Evolutionary conservation across 805 yeast genomes (phyloP).

Genomic region (Candida mattraensis): DNA sequence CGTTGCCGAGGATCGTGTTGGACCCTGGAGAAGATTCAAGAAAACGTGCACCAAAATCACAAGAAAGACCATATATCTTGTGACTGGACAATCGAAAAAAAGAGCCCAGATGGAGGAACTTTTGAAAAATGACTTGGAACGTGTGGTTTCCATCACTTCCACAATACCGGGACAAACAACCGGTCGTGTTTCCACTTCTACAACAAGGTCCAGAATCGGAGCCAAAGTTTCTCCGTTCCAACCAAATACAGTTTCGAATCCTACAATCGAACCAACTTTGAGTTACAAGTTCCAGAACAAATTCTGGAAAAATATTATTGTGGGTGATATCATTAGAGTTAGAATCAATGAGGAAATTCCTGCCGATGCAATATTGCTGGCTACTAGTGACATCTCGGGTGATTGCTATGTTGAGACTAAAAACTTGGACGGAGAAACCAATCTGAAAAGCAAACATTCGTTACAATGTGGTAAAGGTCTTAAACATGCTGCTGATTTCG

Average conservation of each 20-base stretch:
- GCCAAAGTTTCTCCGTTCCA: conserved; percentile 22
- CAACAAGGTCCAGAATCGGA: conserved; percentile 16
- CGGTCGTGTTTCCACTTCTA: conserved; percentile 16
- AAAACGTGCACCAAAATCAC: conserved; percentile 45
- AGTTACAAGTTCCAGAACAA: conserved; percentile 31
- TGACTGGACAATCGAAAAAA: conserved; percentile 15
- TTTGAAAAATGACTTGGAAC: conserved; percentile 10
- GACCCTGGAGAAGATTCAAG: conserved; percentile 69
- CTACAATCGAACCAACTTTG: conserved; percentile 30
- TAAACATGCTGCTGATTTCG: conserved; percentile 58
- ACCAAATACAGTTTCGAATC: conserved; percentile 36
- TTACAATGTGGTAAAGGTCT: conserved; percentile 54
- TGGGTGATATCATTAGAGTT: conserved; percentile 72
- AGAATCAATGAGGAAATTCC: conserved; percentile 78
- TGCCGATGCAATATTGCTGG: conserved; percentile 64
- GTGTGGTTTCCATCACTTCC: conserved; percentile 16
- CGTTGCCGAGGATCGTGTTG: conserved; percentile 51
- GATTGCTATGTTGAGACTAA: conserved; percentile 69
- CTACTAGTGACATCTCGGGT: conserved; percentile 68
- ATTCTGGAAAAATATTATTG: conserved; percentile 66
- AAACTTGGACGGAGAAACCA: conserved; percentile 76
- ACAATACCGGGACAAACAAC: conserved; percentile 4
- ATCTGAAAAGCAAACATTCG: conserved; percentile 58
- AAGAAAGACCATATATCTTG: conserved; percentile 4
- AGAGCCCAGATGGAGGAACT: conserved; percentile 2